Evolutionary conservation across 1,284 basidiomycete genomes (phyloP).

Genomic region (Rhodotorula glutinis): DNA sequence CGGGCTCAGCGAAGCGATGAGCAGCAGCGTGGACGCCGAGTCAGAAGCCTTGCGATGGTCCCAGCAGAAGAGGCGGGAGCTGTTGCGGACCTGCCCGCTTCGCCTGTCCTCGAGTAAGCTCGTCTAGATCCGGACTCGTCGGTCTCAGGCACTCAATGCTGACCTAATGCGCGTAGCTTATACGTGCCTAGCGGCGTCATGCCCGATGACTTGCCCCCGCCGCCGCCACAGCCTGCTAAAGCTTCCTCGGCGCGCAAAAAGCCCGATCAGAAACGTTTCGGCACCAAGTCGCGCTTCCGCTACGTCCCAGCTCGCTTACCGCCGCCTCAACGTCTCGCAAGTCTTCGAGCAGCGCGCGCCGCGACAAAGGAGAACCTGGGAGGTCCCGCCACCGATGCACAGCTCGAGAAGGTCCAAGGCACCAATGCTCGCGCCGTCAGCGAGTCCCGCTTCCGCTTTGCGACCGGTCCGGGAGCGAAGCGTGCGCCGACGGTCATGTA

Average conservation of each 20-base stretch:
- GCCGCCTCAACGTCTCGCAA: neutral
- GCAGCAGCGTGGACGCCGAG: neutral
- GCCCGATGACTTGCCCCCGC: no score
- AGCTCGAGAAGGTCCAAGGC: neutral
- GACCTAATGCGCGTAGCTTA: neutral
- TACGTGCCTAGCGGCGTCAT: neutral
- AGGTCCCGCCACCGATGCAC: no score
- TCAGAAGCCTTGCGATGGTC: neutral
- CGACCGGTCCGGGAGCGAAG: neutral
- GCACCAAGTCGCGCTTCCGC: neutral
- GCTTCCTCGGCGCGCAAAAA: neutral
- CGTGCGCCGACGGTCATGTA: neutral
- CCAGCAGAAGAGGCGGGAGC: neutral
- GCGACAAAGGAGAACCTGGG: neutral
- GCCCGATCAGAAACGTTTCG: neutral
- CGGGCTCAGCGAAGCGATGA: neutral
- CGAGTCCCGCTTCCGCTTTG: neutral
- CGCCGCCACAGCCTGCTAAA: no score
- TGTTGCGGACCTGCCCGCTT: neutral
- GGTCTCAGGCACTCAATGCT: no score
- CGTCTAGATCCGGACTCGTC: no score
- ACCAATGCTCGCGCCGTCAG: no score
- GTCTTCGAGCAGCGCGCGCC: neutral
- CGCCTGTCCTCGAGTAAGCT: neutral
- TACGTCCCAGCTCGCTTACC: neutral